Evolutionary conservation across 257 asterid species (phyloP).

Genomic region (Solanum medicagineum): DNA sequence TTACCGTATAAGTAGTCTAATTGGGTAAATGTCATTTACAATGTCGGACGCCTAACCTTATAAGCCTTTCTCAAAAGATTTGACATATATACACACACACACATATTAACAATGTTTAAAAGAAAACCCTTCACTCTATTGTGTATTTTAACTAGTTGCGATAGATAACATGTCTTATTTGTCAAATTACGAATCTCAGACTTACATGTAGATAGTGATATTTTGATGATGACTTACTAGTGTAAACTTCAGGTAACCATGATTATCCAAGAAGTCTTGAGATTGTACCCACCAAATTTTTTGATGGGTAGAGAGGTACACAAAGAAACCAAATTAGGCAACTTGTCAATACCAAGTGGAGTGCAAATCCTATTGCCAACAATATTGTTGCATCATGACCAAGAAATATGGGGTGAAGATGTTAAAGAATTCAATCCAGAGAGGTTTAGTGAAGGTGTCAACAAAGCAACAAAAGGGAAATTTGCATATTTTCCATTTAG

Average conservation of each 20-base stretch:
- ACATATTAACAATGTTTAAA: no score
- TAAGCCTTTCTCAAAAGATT: no score
- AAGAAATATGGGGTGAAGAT: slow-evolving; percentile 12
- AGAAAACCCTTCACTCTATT: no score
- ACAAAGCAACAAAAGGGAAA: slow-evolving; percentile 9
- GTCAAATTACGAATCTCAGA: no score
- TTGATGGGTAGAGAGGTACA: background rate
- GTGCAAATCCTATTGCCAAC: background rate
- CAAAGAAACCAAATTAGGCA: slow-evolving; percentile 7
- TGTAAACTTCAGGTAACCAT: background rate
- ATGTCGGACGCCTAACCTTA: background rate
- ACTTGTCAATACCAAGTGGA: slow-evolving; percentile 3
- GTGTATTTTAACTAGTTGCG: no score
- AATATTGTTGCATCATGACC: slow-evolving; percentile 7
- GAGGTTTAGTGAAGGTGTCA: slow-evolving; percentile 7
- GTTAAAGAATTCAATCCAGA: slow-evolving; percentile 12
- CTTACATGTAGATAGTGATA: background rate
- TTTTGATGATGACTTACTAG: background rate
- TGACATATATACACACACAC: no score
- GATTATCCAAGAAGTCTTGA: slow-evolving; percentile 15
- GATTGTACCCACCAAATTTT: slow-evolving; percentile 10
- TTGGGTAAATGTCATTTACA: background rate
- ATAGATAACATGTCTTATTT: background rate
- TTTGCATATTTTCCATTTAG: slow-evolving; percentile 4
- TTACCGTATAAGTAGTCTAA: background rate